Conservation (phyloP, 306 rosid species). For the Albizia julibrissin region DNA sequence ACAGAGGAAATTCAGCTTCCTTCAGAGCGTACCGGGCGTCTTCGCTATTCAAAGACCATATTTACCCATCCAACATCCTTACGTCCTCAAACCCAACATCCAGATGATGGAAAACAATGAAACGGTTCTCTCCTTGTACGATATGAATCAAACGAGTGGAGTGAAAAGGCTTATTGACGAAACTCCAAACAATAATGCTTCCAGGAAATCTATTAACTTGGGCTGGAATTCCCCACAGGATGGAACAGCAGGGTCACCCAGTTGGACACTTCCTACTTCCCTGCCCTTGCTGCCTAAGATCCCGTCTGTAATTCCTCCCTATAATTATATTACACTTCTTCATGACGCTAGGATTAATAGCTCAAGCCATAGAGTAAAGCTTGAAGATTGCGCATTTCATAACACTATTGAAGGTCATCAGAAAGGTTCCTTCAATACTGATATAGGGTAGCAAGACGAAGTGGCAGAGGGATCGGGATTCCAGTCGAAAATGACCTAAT, state of each 20-base stretch:
- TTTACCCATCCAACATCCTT: slow-evolving; percentile 63
- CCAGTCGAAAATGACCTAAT: slow-evolving; percentile 31
- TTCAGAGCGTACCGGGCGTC: slow-evolving; percentile 76
- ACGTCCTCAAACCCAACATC: slow-evolving; percentile 52
- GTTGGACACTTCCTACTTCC: slow-evolving; percentile 55
- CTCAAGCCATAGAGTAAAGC: slow-evolving; percentile 39
- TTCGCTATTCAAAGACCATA: slow-evolving; percentile 77
- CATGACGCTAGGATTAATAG: slow-evolving; percentile 30
- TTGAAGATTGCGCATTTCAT: slow-evolving; percentile 31
- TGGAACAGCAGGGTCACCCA: slow-evolving; percentile 41
- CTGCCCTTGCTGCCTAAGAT: slow-evolving; percentile 54
- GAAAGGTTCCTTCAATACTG: slow-evolving; percentile 20
- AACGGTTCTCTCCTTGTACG: slow-evolving; percentile 35
- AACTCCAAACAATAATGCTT: slow-evolving; percentile 42
- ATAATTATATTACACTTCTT: slow-evolving; percentile 31
- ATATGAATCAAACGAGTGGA: slow-evolving; percentile 40
- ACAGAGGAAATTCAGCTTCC: slow-evolving; percentile 80
- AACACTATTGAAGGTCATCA: slow-evolving; percentile 37
- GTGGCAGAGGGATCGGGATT: slow-evolving; percentile 19
- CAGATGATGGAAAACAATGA: slow-evolving; percentile 50
- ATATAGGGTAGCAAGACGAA: slow-evolving; percentile 21
- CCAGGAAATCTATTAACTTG: slow-evolving; percentile 56
- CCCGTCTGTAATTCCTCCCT: slow-evolving; percentile 37
- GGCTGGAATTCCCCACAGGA: slow-evolving; percentile 63
- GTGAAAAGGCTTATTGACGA: slow-evolving; percentile 53